Evolutionary conservation across 805 yeast species (phyloP).

Genomic region (Kodamaea leandrae): DNA sequence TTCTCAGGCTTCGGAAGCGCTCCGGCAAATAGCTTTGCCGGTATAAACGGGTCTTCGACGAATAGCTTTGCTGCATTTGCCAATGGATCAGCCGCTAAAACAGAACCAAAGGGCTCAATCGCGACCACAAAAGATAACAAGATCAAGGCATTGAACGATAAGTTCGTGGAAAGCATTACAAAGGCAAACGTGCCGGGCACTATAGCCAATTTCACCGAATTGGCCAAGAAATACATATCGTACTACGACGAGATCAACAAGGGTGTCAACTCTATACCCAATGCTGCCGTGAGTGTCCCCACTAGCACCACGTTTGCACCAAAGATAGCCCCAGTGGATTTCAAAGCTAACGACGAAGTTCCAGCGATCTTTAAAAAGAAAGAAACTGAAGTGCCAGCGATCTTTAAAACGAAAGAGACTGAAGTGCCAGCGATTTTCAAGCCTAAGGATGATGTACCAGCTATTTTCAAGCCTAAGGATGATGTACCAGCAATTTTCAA

Average conservation of each 20-base stretch:
- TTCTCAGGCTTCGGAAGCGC: not conserved
- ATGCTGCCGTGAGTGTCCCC: no score
- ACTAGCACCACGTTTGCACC: no score
- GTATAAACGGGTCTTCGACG: not conserved
- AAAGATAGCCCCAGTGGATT: not conserved
- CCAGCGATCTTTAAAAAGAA: no score
- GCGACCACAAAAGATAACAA: slow-evolving; percentile 27
- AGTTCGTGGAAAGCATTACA: slow-evolving; percentile 50
- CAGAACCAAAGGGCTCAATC: not conserved
- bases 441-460: no score
- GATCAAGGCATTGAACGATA: slow-evolving; percentile 63
- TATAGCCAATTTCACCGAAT: slow-evolving; percentile 52
- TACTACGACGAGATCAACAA: slow-evolving; percentile 44
- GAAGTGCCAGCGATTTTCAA: no score
- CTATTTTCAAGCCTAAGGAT: no score
- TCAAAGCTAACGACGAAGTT: no score
- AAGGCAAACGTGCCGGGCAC: slow-evolving; percentile 43
- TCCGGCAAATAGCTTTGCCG: not conserved
- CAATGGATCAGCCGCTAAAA: not conserved
- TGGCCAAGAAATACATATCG: slow-evolving; percentile 56
- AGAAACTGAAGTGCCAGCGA: no score
- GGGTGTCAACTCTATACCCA: not conserved
- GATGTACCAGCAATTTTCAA: no score
- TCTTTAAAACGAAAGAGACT: no score
- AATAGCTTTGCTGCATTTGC: not conserved